Conservation (phyloP, 768 basidiomycete species). For the Tricholoma furcatifolium region DNA sequence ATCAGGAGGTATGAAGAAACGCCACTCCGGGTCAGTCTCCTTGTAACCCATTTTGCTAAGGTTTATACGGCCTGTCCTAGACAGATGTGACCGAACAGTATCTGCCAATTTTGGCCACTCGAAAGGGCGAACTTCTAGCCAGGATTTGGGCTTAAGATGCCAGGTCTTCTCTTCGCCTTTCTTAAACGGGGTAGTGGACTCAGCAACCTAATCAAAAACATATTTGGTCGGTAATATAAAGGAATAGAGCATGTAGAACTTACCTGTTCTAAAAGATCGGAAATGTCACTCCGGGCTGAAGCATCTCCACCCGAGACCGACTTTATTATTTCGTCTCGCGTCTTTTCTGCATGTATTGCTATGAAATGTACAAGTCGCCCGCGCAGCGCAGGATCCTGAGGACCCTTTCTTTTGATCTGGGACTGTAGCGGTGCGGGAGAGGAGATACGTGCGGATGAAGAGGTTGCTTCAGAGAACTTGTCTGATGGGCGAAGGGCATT, state of each 20-base stretch:
- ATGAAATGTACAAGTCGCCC: conserved; percentile 54
- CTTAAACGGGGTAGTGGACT: conserved; percentile 33
- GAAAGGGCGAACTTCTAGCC: conserved; percentile 71
- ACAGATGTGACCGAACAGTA: conserved; percentile 45
- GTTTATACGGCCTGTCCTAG: conserved; percentile 48
- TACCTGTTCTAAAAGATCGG: conserved; percentile 52
- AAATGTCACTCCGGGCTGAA: conserved; percentile 39
- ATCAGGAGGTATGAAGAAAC: conserved; percentile 36
- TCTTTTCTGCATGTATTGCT: conserved; percentile 45
- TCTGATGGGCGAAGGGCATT: conserved; percentile 32
- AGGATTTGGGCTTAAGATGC: conserved; percentile 53
- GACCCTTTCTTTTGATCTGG: conserved; percentile 14
- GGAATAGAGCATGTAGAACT: conserved; percentile 14
- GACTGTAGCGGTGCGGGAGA: conserved; percentile 25
- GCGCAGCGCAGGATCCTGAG: conserved; percentile 23
- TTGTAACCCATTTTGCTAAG: conserved; percentile 54
- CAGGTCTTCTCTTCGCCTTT: conserved; percentile 42
- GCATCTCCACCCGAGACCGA: conserved; percentile 43
- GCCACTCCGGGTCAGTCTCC: conserved; percentile 63
- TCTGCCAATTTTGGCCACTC: conserved; percentile 55
- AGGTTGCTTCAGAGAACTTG: conserved; percentile 26
- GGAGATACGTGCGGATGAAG: conserved; percentile 25
- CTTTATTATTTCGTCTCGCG: conserved; percentile 46
- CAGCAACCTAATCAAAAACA: conserved; percentile 44
- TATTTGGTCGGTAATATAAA: neutral